Evolutionary conservation across 2,329 filamentous ascomycete genomes (phyloP).

Genomic region (Epichloe hybrida): DNA sequence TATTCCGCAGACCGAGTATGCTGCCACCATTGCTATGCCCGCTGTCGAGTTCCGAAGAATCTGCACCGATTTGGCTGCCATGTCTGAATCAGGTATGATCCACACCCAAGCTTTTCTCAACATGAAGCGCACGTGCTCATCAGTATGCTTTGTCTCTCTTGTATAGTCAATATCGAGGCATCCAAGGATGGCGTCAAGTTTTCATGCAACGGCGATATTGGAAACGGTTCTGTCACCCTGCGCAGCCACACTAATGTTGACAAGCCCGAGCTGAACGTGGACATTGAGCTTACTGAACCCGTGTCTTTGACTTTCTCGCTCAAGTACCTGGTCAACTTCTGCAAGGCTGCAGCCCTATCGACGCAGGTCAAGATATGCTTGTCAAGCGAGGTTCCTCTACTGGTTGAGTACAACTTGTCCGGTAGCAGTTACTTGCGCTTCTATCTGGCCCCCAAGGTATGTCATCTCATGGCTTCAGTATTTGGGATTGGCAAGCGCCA

Average conservation of each 20-base stretch:
- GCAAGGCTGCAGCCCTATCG: slow-evolving; percentile 86
- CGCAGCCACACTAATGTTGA: slow-evolving; percentile 81
- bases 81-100: slow-evolving; percentile 79
- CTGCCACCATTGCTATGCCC: slow-evolving; percentile 81
- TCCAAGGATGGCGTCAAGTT: slow-evolving; percentile 97
- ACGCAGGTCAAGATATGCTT: slow-evolving; percentile 78
- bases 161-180: slow-evolving; percentile 79
- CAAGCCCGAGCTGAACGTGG: slow-evolving; percentile 72
- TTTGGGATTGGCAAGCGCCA: not conserved
- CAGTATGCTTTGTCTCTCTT: not conserved
- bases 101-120: not conserved
- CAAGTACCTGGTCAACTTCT: slow-evolving; percentile 99
- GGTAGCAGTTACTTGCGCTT: slow-evolving; percentile 86
- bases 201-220: slow-evolving; percentile 84
- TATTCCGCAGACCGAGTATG: slow-evolving; percentile 98
- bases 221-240: slow-evolving; percentile 84
- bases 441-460: slow-evolving; percentile 95
- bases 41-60: slow-evolving; percentile 86
- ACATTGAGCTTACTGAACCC: slow-evolving; percentile 83
- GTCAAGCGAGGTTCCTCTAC: slow-evolving; percentile 87
- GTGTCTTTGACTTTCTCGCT: slow-evolving; percentile 94
- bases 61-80: slow-evolving; percentile 76
- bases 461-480: slow-evolving; percentile 12
- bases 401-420: slow-evolving; percentile 78
- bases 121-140: not conserved